phyloP scores from a whole-genome alignment of 2,329 filamentous ascomycete genomes.

The Xylaria polymorpha region DNA sequence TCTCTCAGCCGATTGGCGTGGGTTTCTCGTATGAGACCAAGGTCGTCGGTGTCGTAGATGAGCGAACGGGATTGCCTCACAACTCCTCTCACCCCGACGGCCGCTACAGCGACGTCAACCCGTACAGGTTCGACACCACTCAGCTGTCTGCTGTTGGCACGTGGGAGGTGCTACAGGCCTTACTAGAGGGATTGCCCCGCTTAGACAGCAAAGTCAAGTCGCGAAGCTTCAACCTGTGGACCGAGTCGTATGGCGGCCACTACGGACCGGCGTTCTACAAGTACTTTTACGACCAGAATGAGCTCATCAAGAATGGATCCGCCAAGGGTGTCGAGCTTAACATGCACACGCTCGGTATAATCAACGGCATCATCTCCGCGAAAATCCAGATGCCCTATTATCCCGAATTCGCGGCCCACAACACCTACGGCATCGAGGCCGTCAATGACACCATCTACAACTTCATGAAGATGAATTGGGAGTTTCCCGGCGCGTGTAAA shows the following conservation, averaged over 20 bases:
- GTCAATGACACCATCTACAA: conserved; percentile 69
- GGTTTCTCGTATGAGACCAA: conserved; percentile 48
- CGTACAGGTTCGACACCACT: conserved; percentile 47
- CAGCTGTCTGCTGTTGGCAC: conserved; percentile 46
- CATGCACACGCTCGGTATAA: conserved; percentile 65
- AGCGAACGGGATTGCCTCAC: conserved; percentile 43
- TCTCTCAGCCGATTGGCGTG: conserved; percentile 48
- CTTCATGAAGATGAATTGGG: conserved; percentile 64
- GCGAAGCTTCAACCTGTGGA: conserved; percentile 68
- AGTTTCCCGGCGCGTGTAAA: conserved; percentile 61
- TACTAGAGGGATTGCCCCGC: conserved; percentile 44
- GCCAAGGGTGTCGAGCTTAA: conserved; percentile 61
- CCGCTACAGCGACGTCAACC: conserved; percentile 47
- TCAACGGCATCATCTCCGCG: conserved; percentile 67
- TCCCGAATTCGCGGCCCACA: conserved; percentile 54
- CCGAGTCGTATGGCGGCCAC: conserved; percentile 63
- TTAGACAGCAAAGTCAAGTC: conserved; percentile 61
- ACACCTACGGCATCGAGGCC: conserved; percentile 58
- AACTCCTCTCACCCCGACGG: conserved; percentile 47
- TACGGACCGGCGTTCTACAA: conserved; percentile 60
- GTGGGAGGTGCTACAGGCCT: conserved; percentile 49
- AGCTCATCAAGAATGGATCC: conserved; percentile 62
- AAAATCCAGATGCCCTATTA: conserved; percentile 59
- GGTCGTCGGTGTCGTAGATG: conserved; percentile 45
- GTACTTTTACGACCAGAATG: conserved; percentile 68